phyloP scores from a whole-genome alignment of 306 rosid genomes.

The Glycine soja region DNA sequence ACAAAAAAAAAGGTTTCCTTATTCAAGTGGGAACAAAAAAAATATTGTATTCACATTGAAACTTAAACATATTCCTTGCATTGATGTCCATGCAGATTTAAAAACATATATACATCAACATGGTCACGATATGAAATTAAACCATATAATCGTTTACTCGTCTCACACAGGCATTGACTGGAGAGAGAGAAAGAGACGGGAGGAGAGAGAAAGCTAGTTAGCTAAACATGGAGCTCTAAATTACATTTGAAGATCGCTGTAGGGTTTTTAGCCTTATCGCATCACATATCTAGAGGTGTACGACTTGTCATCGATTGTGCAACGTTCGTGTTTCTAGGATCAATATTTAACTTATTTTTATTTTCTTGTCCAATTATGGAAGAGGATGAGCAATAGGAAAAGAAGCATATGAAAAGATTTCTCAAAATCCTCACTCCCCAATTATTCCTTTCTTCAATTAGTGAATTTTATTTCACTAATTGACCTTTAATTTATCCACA shows the following conservation, averaged over 20 bases:
- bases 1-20: conserved; percentile 8
- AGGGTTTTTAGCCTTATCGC: conserved; percentile 10
- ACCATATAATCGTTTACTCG: conserved; percentile 39
- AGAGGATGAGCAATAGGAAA: conserved; percentile 29
- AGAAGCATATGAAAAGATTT: conserved; percentile 34
- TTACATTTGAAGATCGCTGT: conserved; percentile 47
- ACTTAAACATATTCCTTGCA: conserved; percentile 46
- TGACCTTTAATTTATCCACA: background rate
- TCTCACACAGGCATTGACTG: conserved; percentile 33
- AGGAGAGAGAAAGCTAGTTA: conserved; percentile 38
- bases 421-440: conserved; percentile 1
- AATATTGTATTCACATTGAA: conserved; percentile 52
- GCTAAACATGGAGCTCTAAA: conserved; percentile 9
- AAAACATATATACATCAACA: conserved; percentile 31
- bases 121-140: conserved; percentile 34
- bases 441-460: conserved; percentile 7
- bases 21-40: conserved; percentile 43
- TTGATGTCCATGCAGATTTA: conserved; percentile 47
- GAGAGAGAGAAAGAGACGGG: background rate
- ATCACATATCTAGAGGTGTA: conserved; percentile 21
- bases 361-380: conserved; percentile 31
- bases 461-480: background rate
- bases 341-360: conserved; percentile 18
- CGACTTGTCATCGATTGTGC: conserved; percentile 11
- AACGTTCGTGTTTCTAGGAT: conserved; percentile 28